These are phyloP conservation scores for Psidium friedrichsthalianum DNA, from an alignment of 345 rosid genomes.

Conservation along the genomic window DNA sequence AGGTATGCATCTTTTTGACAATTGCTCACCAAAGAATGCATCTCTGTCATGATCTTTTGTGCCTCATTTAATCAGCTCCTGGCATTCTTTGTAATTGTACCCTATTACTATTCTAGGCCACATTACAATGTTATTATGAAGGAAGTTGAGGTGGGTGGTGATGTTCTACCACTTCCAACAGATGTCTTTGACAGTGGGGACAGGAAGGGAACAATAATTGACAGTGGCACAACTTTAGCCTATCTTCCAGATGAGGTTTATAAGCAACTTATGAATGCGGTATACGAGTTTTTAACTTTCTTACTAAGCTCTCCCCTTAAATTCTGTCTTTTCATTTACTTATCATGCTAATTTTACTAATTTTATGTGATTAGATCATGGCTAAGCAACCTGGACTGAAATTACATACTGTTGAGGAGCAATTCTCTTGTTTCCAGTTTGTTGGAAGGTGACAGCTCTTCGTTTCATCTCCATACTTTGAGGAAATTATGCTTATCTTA, in stretches of 20 bases:
- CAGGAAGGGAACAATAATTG: constrained; percentile 24
- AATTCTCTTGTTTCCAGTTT: constrained; percentile 16
- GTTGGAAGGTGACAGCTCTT: constrained; percentile 12
- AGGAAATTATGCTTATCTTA: not conserved
- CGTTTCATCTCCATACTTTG: not conserved
- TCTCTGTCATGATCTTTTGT: not conserved
- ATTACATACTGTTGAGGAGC: constrained; percentile 13
- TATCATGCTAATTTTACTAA: not conserved
- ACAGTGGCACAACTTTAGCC: constrained; percentile 42
- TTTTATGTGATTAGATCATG: constrained; percentile 5
- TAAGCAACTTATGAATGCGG: constrained; percentile 19
- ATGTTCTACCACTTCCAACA: constrained; percentile 22
- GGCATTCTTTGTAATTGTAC: constrained; percentile 1
- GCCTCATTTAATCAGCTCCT: not conserved
- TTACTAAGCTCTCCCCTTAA: not conserved
- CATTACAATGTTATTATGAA: constrained; percentile 38
- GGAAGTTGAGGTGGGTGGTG: constrained; percentile 32
- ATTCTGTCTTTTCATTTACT: not conserved
- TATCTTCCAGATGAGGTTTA: constrained; percentile 33
- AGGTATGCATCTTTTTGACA: not conserved
- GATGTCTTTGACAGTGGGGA: constrained; percentile 16
- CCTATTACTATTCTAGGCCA: constrained; percentile 14
- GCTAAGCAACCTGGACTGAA: constrained; percentile 9
- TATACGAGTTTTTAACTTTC: not conserved
- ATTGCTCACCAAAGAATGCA: not conserved